Evolutionary conservation across 306 rosid species (phyloP), one percentile per base, ranked within the genome.

Genomic region (Luffa aegyptiaca): DNA sequence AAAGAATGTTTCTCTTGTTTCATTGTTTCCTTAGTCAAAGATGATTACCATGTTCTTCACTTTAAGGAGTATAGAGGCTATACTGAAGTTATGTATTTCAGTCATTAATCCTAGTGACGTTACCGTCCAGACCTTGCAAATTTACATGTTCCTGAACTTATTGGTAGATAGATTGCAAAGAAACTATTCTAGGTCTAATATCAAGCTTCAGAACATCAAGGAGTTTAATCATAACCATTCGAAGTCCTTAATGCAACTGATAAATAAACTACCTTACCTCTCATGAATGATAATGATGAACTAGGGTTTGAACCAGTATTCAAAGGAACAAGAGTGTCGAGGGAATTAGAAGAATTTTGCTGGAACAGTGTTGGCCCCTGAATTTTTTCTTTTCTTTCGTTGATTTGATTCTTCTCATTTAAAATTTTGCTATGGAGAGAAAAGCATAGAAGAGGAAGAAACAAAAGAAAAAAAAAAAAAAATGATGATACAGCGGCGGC

Each of bases 281-380:
- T 91, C 96, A 95, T 90, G 90, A 95, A 95, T 56, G 96, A 88
- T 83, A 95, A 87, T 35, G 97, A 91, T 18, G 99, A 95, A 82
- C 88, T 83, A 53, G 97, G 94, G 83, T 91, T 92, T 79, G 94
- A 91, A 63, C 97, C 92, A 9, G 91, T 78, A 88, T 84, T 90
- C 75, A 86, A 80, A 84, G 98, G 88, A 80, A 91, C 81, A 79
- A 94, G 89, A 41, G 96, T 79, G 85, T 92, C 97, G 65, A 90
- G 84, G 79, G 98, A 81, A 77, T 86, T 86, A 66, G 97, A 90
- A 80, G 99, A 91, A 85, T 84, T 90, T 87, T 92, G 95, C 62
- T 88, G 91, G 86, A 84, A 61, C 78, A 91, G 79, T 33, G 86
- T 79, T 58, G 86, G 88, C 72, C 91, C 87, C 82, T 86, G 96